Evolutionary conservation across 768 basidiomycete species (phyloP).

Genomic region (Heimioporus sp.): DNA sequence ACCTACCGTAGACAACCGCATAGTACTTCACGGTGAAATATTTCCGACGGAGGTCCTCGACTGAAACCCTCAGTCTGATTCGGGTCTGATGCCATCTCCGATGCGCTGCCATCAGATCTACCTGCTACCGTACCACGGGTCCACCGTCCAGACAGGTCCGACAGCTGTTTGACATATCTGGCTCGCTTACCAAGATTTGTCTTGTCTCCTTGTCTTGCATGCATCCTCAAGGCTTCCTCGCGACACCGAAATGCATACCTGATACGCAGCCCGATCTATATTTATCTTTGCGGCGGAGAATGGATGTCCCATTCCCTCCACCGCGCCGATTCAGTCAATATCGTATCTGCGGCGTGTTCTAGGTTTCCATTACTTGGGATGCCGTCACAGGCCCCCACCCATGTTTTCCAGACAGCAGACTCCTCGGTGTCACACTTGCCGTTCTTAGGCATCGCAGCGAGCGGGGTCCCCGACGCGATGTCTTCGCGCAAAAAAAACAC

Average conservation of each 20-base stretch:
- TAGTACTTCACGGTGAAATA: neutral
- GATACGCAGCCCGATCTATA: no score
- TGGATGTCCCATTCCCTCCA: no score
- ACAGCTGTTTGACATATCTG: neutral
- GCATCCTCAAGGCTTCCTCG: no score
- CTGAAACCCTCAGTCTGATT: neutral
- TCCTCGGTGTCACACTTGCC: constrained; percentile 1
- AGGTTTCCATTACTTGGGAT: constrained; percentile 2
- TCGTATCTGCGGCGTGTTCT: neutral
- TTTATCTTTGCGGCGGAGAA: neutral
- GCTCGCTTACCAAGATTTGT: neutral
- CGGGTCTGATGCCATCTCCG: constrained; percentile 22
- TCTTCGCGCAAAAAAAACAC: no score
- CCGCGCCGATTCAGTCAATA: no score
- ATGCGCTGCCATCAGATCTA: constrained; percentile 2
- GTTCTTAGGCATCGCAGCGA: neutral
- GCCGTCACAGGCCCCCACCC: neutral
- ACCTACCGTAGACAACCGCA: neutral
- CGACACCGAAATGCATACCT: no score
- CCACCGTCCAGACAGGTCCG: neutral
- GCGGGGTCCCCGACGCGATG: no score
- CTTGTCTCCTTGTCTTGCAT: neutral
- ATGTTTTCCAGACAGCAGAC: no score
- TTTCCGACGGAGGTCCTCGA: constrained; percentile 8
- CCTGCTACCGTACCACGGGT: neutral